phyloP scores from a whole-genome alignment of 2,329 filamentous ascomycete species.

The Neobulgaria alba region DNA sequence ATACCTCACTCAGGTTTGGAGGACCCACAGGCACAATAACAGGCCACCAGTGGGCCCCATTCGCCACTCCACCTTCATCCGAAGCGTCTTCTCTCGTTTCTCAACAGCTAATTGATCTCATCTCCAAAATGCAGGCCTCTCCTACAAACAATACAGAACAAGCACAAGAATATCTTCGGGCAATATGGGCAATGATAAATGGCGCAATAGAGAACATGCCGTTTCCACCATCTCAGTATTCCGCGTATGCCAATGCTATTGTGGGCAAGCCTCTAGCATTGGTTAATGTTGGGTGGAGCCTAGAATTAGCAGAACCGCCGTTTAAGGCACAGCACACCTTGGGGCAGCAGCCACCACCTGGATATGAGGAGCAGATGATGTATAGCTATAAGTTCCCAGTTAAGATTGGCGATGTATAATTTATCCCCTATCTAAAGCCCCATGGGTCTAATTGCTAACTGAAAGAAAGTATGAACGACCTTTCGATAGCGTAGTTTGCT shows the following conservation, averaged over 20 bases:
- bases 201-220: slow-evolving; percentile 6
- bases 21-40: slow-evolving; percentile 21
- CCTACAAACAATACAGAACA: not conserved
- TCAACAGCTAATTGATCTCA: slow-evolving; percentile 5
- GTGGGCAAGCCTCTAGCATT: slow-evolving; percentile 36
- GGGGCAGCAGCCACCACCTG: not conserved
- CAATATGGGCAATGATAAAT: slow-evolving; percentile 4
- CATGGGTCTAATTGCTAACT: no score
- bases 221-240: slow-evolving; percentile 6
- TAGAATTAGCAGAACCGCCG: slow-evolving; percentile 29
- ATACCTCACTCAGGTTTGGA: slow-evolving; percentile 25
- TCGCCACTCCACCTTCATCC: slow-evolving; percentile 21
- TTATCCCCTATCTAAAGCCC: no score
- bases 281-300: slow-evolving; percentile 32
- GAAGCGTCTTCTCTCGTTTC: slow-evolving; percentile 22
- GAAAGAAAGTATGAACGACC: no score
- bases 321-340: slow-evolving; percentile 2
- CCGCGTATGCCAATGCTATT: slow-evolving; percentile 5
- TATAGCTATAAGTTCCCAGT: slow-evolving; percentile 3
- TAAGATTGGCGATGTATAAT: slow-evolving; percentile 9
- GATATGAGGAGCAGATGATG: slow-evolving; percentile 3
- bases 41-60: slow-evolving; percentile 31
- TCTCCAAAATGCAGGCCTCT: not conserved
- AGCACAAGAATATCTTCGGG: slow-evolving; percentile 3
- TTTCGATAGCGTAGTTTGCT: slow-evolving; percentile 9